Base-by-base conservation (phyloP, 1,284 basidiomycete species). In the Anthracocystis panici-leucophaei region DNA sequence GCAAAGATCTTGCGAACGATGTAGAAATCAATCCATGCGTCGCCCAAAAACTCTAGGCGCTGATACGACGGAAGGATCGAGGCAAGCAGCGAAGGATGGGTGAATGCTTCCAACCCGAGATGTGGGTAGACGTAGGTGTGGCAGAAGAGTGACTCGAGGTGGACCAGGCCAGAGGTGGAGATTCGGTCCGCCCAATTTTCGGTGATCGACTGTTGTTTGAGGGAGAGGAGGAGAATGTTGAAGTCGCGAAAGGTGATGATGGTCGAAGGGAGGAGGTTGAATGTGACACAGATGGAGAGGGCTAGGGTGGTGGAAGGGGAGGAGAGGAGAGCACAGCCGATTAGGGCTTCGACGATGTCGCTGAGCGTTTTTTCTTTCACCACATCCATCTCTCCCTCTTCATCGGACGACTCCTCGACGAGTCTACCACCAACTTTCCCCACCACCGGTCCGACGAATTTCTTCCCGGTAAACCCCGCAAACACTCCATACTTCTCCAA, bases 41-140 rank as follows among this genome's bases (percentile, higher is more conserved):
- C 80, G 2, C 80, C 80, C 2, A 82, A 50, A 46, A 81, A 82
- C 53, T 81, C 80, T 14, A 82, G 61, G 7, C 80, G 59, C 57
- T 82, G 75, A 55, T 81, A 82, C 6, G 56, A 65, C 0, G 79
- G 77, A 12, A 79, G 50, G 3, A 69, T 55, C 10, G 58, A 58
- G 1, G 58, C 71, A 10, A 78, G 56, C 27, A 75, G 55, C 1
- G 63, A 64, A 1, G 79, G 68, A 35, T 82, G 80, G 2, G 75
- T 81, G 7, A 79, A 69, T 2, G 79, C 77, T 29, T 78, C 75
- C 12, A 82, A 40, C 8, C 65, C 80, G n/a, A 82, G 48, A 33
- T 80, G 77, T 21, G 80, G 79, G 25, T 62, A 64, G 11, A 33
- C 20, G 55, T 80, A 82, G 4, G 6, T 50, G 51, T 82, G 78